Base-by-base conservation (phyloP, 257 asterid genomes). In the Solanum peruvianum region DNA sequence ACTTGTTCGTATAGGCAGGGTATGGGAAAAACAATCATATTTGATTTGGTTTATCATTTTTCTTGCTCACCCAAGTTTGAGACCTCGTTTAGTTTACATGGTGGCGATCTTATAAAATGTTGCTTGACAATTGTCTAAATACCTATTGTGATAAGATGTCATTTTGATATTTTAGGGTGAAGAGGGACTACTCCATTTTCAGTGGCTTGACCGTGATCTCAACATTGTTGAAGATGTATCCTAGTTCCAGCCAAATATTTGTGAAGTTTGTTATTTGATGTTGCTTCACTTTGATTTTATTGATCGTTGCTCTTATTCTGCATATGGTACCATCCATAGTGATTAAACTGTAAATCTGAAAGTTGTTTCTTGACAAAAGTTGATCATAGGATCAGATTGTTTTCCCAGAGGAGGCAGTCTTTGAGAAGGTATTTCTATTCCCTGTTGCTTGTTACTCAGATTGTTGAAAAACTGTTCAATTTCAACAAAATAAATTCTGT, bases 1-100 rank as follows among this genome's bases (percentile, higher is more conserved):
- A 87, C 96, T 97, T 85, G 90, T 95, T 91, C 96, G 95, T 72
- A 89, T 97, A 29, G 99, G 99, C 92, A 94, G 94, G 98, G 99
- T 97, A 94, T 76, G 95, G 20, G 71, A 81, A 80, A 80, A 49
- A 45, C 52, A 47, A 49, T 80, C 80, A 82, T 80, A 33, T 44
- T 83, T 81, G 58, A 86, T 73, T 78, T 56, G 31, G 85, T 75
- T 87, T 86, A 42, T 31, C 70, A 49, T 31, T 49, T 49, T 81
- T 20, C 29, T 52, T 81, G 69, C 16, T 81, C 45, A 31, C 69
- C 45, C 52, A 18, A 49, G 44, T 81, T 49, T 80, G 84, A 47
- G 84, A 27, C 42, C 66, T 52, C 21, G 12, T 49, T 52, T 81
- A 49, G 85, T 31, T 78, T 49, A 64, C 33, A 31, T 21, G 29